Conservation (phyloP, 306 rosid species). For the Rosa chinensis region DNA sequence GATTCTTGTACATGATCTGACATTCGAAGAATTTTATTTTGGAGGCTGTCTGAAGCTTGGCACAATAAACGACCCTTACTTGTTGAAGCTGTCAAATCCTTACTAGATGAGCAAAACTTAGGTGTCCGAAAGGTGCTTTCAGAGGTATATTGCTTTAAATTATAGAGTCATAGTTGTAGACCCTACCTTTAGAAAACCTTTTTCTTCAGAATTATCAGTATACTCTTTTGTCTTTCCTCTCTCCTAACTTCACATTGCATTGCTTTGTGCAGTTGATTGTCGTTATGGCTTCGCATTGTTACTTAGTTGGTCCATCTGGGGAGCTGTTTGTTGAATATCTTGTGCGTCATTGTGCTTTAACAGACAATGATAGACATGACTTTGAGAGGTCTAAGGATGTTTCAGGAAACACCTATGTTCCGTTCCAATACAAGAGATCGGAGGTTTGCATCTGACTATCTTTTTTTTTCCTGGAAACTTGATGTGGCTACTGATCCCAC, state of each 20-base stretch:
- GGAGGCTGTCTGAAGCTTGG: slow-evolving; percentile 92
- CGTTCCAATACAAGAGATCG: slow-evolving; percentile 52
- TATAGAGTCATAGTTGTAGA: slow-evolving; percentile 13
- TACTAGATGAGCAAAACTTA: slow-evolving; percentile 77
- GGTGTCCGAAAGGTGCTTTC: slow-evolving; percentile 81
- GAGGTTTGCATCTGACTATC: slow-evolving; percentile 56
- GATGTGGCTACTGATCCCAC: slow-evolving; percentile 1
- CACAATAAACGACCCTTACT: slow-evolving; percentile 73
- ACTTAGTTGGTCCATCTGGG: slow-evolving; percentile 90
- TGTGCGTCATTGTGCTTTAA: slow-evolving; percentile 78
- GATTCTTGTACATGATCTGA: slow-evolving; percentile 31
- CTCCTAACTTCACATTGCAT: slow-evolving; percentile 9
- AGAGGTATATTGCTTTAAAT: slow-evolving; percentile 51
- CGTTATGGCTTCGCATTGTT: slow-evolving; percentile 97
- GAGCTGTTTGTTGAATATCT: slow-evolving; percentile 90
- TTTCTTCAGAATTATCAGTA: slow-evolving; percentile 7
- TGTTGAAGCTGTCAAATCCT: slow-evolving; percentile 73
- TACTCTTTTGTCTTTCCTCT: slow-evolving; percentile 13
- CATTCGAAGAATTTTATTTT: slow-evolving; percentile 28
- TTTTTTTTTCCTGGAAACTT: not conserved
- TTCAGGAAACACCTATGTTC: slow-evolving; percentile 38
- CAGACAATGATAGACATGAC: slow-evolving; percentile 48
- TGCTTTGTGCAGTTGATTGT: slow-evolving; percentile 71
- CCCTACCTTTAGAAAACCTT: not conserved
- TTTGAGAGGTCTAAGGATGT: slow-evolving; percentile 46